Conservation (phyloP, 2,329 filamentous ascomycete genomes). For the Cytospora piceae region DNA sequence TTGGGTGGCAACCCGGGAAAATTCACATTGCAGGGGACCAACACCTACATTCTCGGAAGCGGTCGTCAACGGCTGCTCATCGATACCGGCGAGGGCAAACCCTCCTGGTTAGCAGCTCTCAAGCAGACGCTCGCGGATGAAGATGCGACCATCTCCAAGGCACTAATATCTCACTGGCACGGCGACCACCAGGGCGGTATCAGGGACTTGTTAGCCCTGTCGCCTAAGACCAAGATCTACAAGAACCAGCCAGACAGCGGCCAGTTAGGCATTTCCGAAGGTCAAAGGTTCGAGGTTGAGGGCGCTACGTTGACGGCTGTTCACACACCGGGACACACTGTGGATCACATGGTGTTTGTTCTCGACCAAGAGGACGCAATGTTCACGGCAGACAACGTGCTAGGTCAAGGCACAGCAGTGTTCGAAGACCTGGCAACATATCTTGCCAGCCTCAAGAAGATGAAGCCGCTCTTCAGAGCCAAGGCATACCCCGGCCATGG, state of each 20-base stretch:
- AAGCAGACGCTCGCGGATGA: slow-evolving; percentile 68
- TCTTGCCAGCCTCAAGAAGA: slow-evolving; percentile 61
- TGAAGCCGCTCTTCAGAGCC: slow-evolving; percentile 64
- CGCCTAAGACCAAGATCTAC: slow-evolving; percentile 63
- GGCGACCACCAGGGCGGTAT: slow-evolving; percentile 83
- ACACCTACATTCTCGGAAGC: slow-evolving; percentile 89
- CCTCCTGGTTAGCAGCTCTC: slow-evolving; percentile 72
- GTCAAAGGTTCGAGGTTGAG: slow-evolving; percentile 52
- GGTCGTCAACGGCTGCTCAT: slow-evolving; percentile 77
- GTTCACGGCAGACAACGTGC: slow-evolving; percentile 76
- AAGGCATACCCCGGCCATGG: slow-evolving; percentile 89
- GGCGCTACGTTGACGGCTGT: slow-evolving; percentile 65
- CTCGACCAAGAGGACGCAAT: slow-evolving; percentile 67
- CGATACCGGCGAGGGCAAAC: slow-evolving; percentile 84
- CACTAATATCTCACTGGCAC: slow-evolving; percentile 91
- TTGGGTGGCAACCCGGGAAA: slow-evolving; percentile 91
- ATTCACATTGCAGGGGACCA: slow-evolving; percentile 77
- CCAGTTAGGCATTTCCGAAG: slow-evolving; percentile 48
- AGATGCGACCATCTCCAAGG: slow-evolving; percentile 67
- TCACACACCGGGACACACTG: slow-evolving; percentile 71
- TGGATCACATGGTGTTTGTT: slow-evolving; percentile 69
- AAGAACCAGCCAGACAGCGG: slow-evolving; percentile 56
- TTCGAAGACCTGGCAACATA: slow-evolving; percentile 70
- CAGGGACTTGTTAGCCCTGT: slow-evolving; percentile 65
- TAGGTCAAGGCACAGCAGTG: slow-evolving; percentile 74